Base-by-base conservation (phyloP, 1,139 yeast genomes). In the Scheffersomyces parashehatae region DNA sequence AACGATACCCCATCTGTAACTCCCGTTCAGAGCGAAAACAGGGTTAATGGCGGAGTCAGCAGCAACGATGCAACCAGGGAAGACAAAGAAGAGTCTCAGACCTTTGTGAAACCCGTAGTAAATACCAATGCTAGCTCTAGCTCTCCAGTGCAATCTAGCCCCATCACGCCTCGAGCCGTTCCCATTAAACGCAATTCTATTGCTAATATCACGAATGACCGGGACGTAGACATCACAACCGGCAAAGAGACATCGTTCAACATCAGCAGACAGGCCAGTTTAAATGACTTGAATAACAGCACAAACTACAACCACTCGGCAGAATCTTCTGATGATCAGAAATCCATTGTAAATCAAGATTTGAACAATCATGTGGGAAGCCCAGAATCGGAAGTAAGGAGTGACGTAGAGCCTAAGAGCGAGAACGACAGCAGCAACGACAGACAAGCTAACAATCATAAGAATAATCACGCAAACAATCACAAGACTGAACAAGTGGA, bases 151-250 rank as follows among this genome's bases (percentile, higher is more conserved):
- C 34, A 26, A 35, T 31, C 35, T 10, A 20, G 24, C n/a, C 34
- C 14, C 11, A 14, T 14, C 15, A 20, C 26, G 3, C 26, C 26
- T 20, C 26, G 26, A 20, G 20, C 35, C 3, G 20, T 20, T 29
- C 39, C 42, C 31, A 41, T 42, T 36, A 65, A 64, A 47, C 61
- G 77, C 39, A 74, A 60, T 51, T 72, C 78, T 40, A 77, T 78
- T 37, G 70, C 74, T 6, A 69, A 70, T 45, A 59, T 78, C 40
- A 75, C 81, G 16, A 77, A 77, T 46, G 79, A 72, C 38, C 69
- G 64, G 5, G 78, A 75, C 49, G 67, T 70, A 24, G 78, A 70
- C 40, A 55, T 68, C 11, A 60, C 51, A 28, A 51, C 65, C 28
- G 75, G 74, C 3, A 64, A 64, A 42, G 67, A 60, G 43, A 64